Evolutionary conservation across 1,139 yeast species (phyloP).

Genomic region (Nakaseomyces sp.): DNA sequence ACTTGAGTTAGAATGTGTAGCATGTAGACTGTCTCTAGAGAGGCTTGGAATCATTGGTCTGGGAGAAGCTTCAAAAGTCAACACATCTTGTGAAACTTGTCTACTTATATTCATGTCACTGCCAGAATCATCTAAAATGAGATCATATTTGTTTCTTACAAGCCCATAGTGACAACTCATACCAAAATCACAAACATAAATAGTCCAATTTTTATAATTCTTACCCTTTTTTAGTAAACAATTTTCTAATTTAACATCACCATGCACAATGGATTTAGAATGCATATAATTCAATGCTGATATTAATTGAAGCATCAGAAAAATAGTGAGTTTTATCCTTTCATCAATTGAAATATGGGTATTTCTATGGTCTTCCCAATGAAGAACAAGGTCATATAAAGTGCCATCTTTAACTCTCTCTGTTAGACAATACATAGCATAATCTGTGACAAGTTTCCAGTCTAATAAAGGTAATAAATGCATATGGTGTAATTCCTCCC

Average conservation of each 20-base stretch:
- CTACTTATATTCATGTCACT: background rate
- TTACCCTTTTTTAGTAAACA: conserved; percentile 42
- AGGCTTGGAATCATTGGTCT: background rate
- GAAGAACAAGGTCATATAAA: conserved; percentile 61
- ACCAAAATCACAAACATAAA: conserved; percentile 79
- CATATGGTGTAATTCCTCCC: conserved; percentile 62
- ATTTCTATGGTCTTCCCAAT: conserved; percentile 48
- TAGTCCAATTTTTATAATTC: conserved; percentile 34
- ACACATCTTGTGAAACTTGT: conserved; percentile 28
- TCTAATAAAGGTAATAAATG: conserved; percentile 55
- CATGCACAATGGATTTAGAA: conserved; percentile 65
- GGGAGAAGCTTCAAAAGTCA: conserved; percentile 2
- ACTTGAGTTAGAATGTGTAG: background rate
- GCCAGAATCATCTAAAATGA: conserved; percentile 11
- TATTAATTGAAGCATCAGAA: conserved; percentile 40
- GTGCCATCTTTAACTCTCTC: conserved; percentile 73
- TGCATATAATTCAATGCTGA: conserved; percentile 67
- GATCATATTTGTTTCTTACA: background rate
- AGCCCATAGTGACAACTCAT: conserved; percentile 40
- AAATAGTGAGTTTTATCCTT: conserved; percentile 35
- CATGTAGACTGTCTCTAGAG: background rate
- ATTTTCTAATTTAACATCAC: conserved; percentile 83
- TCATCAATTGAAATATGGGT: conserved; percentile 21
- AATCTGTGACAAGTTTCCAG: conserved; percentile 48
- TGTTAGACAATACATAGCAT: conserved; percentile 65